phyloP scores from a whole-genome alignment of 352 stramenopile species.

The Phytopythium ostracodes region DNA sequence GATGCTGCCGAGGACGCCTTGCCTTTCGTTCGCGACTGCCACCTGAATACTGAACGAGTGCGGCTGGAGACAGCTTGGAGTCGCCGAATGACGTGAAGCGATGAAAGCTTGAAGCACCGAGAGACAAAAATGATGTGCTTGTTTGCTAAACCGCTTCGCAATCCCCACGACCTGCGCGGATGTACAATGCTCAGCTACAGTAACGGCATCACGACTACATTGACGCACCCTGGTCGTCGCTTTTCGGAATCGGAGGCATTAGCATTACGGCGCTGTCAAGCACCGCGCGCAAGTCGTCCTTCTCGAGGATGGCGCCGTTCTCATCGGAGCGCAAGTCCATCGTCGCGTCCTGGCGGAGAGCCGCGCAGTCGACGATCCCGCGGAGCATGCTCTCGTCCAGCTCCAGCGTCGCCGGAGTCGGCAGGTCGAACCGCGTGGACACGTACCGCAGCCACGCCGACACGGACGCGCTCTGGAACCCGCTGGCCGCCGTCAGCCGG shows the following conservation, averaged over 20 bases:
- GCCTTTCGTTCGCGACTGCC: background rate
- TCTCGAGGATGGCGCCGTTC: slow-evolving; percentile 43
- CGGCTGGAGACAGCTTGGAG: too few species aligned
- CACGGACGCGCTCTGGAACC: slow-evolving; percentile 45
- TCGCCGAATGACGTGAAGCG: background rate
- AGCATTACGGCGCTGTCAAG: slow-evolving; percentile 42
- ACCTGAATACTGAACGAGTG: background rate
- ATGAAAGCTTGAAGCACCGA: background rate
- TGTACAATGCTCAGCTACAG: too few species aligned
- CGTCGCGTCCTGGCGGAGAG: slow-evolving; percentile 45
- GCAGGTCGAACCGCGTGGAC: slow-evolving; percentile 49
- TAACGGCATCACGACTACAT: background rate
- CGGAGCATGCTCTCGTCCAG: slow-evolving; percentile 53
- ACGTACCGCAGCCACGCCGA: slow-evolving; percentile 66
- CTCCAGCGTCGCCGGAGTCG: slow-evolving; percentile 42
- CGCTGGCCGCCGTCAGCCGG: slow-evolving; percentile 44
- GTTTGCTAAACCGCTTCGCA: background rate
- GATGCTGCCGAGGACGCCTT: too few species aligned
- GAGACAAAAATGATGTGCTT: background rate
- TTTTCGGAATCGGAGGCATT: slow-evolving; percentile 12
- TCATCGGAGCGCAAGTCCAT: slow-evolving; percentile 27
- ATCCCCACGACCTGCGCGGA: too few species aligned
- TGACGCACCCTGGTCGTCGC: slow-evolving; percentile 8
- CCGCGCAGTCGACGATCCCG: slow-evolving; percentile 47
- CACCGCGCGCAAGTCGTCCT: slow-evolving; percentile 54